Conservation (phyloP, 306 rosid species). For the Dryas drummondii region DNA sequence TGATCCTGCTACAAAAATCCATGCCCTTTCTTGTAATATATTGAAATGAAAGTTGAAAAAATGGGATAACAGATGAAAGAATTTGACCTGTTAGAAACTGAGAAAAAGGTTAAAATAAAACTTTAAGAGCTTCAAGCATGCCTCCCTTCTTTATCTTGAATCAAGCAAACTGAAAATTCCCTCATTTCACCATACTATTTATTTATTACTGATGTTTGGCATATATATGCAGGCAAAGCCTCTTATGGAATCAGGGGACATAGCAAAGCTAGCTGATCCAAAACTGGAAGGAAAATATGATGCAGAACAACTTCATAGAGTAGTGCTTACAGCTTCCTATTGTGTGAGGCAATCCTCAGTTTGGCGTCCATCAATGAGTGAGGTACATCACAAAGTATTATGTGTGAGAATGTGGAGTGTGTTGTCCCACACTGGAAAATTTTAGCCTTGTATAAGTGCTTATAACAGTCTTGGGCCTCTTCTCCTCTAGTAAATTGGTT, state of each 20-base stretch:
- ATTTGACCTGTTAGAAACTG: background rate
- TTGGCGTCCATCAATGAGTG: constrained; percentile 79
- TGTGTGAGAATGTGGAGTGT: background rate
- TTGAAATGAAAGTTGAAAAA: background rate
- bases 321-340: constrained; percentile 73
- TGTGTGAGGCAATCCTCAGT: constrained; percentile 74
- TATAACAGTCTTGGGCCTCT: too few species aligned
- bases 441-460: too few species aligned
- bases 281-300: constrained; percentile 64
- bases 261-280: constrained; percentile 66
- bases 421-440: too few species aligned
- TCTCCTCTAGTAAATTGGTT: too few species aligned
- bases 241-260: constrained; percentile 72
- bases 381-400: constrained; percentile 40
- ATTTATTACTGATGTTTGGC: background rate
- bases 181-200: too few species aligned
- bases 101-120: background rate
- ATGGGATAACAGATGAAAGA: background rate
- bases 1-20: background rate
- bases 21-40: background rate
- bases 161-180: background rate
- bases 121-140: background rate
- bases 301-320: constrained; percentile 53
- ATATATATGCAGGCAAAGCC: constrained; percentile 68
- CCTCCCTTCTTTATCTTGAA: background rate